These are phyloP conservation scores for Cornus florida DNA, from an alignment of 148 eudicot species.

Conservation along the genomic window DNA sequence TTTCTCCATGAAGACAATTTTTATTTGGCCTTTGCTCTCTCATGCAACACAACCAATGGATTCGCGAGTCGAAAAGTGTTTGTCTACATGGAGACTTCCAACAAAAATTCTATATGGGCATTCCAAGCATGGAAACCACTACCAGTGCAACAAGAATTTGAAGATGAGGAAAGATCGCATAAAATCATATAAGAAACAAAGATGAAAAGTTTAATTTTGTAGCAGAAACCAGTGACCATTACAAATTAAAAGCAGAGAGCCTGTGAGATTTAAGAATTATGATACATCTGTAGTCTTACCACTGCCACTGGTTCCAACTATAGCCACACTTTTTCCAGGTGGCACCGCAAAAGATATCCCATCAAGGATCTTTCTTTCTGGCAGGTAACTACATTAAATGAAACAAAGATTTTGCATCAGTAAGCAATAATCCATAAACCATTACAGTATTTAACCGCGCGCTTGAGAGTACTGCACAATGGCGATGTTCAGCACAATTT, in stretches of 20 bases:
- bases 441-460: neutral
- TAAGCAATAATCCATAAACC: conserved; percentile 4
- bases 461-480: neutral
- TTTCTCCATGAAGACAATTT: neutral
- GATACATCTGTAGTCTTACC: conserved; percentile 48
- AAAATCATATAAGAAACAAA: neutral
- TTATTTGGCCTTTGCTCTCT: neutral
- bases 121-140: no score
- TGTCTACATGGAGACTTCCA: no score
- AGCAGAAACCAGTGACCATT: no score
- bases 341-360: conserved; percentile 90
- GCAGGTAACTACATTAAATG: conserved; percentile 56
- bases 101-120: no score
- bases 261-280: neutral
- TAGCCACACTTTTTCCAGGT: conserved; percentile 93
- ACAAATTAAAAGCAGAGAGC: neutral
- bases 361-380: conserved; percentile 92
- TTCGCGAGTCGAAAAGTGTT: neutral
- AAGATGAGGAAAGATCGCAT: neutral
- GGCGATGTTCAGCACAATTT: neutral
- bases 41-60: neutral
- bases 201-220: no score
- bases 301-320: conserved; percentile 99
- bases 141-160: no score
- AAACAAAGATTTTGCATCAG: conserved; percentile 20